A percentile compares a stretch with the other conserved stretches of the same genome.
phyloP scores from a whole-genome alignment of 1,139 yeast species.

The Debaryomycetaceae sp. region DNA sequence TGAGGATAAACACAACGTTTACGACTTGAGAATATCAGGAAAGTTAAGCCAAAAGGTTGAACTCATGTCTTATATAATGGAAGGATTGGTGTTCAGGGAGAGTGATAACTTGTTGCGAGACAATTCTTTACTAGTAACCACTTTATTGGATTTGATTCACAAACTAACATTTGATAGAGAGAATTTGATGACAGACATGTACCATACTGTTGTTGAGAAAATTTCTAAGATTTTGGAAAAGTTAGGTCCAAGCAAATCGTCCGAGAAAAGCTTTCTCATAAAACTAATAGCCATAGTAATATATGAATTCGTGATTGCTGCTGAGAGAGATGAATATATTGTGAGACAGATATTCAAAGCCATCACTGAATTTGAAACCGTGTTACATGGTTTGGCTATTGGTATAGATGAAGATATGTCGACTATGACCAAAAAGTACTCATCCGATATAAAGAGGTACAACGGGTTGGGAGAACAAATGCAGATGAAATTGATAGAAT shows the following conservation, averaged over 20 bases:
- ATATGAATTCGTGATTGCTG: slow-evolving; percentile 1
- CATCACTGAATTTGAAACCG: not conserved
- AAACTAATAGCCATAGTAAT: slow-evolving; percentile 5
- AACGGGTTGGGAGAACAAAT: not conserved
- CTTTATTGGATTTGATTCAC: slow-evolving; percentile 11
- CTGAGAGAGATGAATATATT: not conserved
- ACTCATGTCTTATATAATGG: slow-evolving; percentile 14
- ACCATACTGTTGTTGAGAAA: slow-evolving; percentile 1
- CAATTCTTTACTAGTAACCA: slow-evolving; percentile 13
- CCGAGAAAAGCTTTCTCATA: slow-evolving; percentile 3
- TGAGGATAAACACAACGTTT: slow-evolving; percentile 11
- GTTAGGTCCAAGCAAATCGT: slow-evolving; percentile 1
- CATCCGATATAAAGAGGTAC: not conserved
- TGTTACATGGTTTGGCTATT: not conserved
- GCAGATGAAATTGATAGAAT: not conserved
- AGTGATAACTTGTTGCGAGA: slow-evolving; percentile 1
- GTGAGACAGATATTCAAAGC: not conserved
- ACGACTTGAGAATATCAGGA: slow-evolving; percentile 18
- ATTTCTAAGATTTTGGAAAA: not conserved
- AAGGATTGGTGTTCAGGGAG: slow-evolving; percentile 13
- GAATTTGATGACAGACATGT: not conserved
- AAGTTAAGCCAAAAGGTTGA: slow-evolving; percentile 10
- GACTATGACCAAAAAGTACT: not conserved
- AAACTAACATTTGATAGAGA: not conserved
- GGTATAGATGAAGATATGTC: not conserved